These are phyloP conservation scores for Pyrenophora graminea DNA, from an alignment of 2,329 filamentous ascomycete species.

Conservation along the genomic window DNA sequence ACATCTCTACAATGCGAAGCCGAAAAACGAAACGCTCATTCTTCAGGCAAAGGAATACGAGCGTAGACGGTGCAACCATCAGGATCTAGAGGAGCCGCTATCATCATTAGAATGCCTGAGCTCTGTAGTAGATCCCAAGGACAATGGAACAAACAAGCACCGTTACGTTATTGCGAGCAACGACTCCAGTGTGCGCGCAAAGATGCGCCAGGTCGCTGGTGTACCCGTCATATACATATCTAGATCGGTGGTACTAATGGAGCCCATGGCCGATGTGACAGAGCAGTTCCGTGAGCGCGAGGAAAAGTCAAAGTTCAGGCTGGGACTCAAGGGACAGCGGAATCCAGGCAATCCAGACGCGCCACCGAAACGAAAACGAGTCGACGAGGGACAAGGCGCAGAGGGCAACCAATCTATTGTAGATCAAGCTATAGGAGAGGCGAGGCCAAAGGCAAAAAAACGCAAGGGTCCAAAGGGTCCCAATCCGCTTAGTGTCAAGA, in stretches of 20 bases:
- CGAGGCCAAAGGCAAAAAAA: slow-evolving; percentile 55
- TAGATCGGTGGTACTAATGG: slow-evolving; percentile 76
- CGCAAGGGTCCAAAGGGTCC: slow-evolving; percentile 67
- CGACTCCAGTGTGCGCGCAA: slow-evolving; percentile 64
- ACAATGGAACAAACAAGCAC: slow-evolving; percentile 72
- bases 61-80: slow-evolving; percentile 77
- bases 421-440: slow-evolving; percentile 25
- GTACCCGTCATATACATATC: slow-evolving; percentile 80
- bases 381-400: slow-evolving; percentile 53
- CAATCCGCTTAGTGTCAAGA: slow-evolving; percentile 73
- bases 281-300: slow-evolving; percentile 66
- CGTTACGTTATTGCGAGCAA: slow-evolving; percentile 79
- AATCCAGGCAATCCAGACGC: slow-evolving; percentile 32
- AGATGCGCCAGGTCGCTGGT: slow-evolving; percentile 69
- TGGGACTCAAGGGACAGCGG: slow-evolving; percentile 62
- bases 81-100: slow-evolving; percentile 73
- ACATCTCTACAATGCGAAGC: slow-evolving; percentile 70
- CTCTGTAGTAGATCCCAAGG: slow-evolving; percentile 79
- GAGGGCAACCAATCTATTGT: slow-evolving; percentile 23
- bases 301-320: slow-evolving; percentile 74
- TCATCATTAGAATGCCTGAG: slow-evolving; percentile 70
- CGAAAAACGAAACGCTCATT: slow-evolving; percentile 64
- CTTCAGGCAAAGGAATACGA: slow-evolving; percentile 75
- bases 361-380: slow-evolving; percentile 44
- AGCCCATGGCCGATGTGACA: slow-evolving; percentile 74